Evolutionary conservation across 768 basidiomycete genomes (phyloP).

Genomic region (Xerocomus potaroensis): DNA sequence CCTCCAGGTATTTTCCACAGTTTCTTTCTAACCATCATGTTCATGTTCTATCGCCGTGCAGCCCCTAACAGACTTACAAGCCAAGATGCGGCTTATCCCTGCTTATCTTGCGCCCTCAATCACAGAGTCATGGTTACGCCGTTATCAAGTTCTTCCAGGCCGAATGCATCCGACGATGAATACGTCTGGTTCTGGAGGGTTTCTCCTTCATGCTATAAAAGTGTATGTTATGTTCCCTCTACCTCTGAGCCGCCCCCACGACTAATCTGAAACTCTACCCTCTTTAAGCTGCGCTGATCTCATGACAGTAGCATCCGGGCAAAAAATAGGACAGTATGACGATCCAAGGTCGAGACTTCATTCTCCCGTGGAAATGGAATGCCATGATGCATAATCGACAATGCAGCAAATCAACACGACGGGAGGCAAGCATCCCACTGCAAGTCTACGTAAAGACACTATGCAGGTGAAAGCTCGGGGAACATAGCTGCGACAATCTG

Average conservation of each 20-base stretch:
- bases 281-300: constrained; percentile 59
- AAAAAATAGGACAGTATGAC: constrained; percentile 32
- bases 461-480: constrained; percentile 39
- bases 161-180: constrained; percentile 95
- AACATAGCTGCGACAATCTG: constrained; percentile 61
- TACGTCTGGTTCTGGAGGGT: constrained; percentile 85
- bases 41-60: constrained; percentile 25
- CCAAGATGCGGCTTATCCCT: constrained; percentile 59
- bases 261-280: constrained; percentile 1
- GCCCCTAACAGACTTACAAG: constrained; percentile 76
- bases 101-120: constrained; percentile 73
- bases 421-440: not conserved
- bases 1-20: constrained; percentile 58
- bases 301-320: constrained; percentile 47
- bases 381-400: constrained; percentile 1
- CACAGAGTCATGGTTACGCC: constrained; percentile 82
- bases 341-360: constrained; percentile 1
- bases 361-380: constrained; percentile 12
- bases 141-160: constrained; percentile 95
- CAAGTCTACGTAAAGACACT: constrained; percentile 1
- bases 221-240: constrained; percentile 47
- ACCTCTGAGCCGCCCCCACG: not conserved
- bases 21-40: not conserved
- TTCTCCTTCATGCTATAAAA: constrained; percentile 80
- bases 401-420: not conserved